Evolutionary conservation across 108 stramenopile genomes (phyloP).

Genomic region (Heterococcus sp.): DNA sequence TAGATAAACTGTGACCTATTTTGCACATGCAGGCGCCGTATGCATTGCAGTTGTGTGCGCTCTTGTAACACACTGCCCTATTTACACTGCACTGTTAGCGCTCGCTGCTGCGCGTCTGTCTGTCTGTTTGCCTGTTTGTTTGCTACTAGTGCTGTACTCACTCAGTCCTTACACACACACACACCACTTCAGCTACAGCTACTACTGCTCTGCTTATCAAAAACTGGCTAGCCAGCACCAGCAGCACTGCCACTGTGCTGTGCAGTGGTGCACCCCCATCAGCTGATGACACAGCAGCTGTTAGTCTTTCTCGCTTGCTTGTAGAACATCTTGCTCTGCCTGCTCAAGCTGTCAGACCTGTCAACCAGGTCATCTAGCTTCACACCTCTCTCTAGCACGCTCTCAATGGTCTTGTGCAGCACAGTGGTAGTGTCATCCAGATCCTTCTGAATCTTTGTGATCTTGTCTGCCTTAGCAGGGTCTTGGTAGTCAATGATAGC

Average conservation of each 20-base stretch:
- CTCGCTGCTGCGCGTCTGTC: no score
- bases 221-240: background rate
- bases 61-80: no score
- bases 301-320: conserved; percentile 97
- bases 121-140: no score
- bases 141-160: no score
- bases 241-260: background rate
- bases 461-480: conserved; percentile 87
- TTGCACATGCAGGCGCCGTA: no score
- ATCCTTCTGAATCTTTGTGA: conserved; percentile 96
- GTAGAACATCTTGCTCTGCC: conserved; percentile 99
- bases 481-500: conserved; percentile 68
- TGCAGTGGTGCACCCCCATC: conserved; percentile 11
- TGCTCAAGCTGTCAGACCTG: conserved; percentile 85
- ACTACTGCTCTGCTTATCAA: background rate
- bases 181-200: no score
- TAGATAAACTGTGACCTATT: no score
- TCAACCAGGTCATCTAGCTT: conserved; percentile 96
- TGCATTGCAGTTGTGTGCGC: no score
- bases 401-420: conserved; percentile 97
- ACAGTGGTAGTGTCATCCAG: conserved; percentile 97
- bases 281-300: conserved; percentile 90
- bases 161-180: no score
- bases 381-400: conserved; percentile 90
- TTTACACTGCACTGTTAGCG: no score